phyloP scores from a whole-genome alignment of 2,329 filamentous ascomycete genomes.

The Fonsecaea nubica region DNA sequence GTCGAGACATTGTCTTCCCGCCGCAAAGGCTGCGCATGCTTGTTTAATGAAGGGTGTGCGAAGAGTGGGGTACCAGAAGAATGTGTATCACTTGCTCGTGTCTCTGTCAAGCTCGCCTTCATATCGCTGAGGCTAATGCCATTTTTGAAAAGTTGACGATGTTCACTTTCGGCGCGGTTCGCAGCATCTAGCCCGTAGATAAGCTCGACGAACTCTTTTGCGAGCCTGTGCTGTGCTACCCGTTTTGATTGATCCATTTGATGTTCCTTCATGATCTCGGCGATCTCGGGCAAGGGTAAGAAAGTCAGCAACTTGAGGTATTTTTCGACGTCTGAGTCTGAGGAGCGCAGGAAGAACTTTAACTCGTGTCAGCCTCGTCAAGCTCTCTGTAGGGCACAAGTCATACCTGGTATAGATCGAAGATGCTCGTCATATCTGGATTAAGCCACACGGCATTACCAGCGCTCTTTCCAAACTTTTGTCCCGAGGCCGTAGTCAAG shows the following conservation, averaged over 20 bases:
- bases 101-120: conserved; percentile 22
- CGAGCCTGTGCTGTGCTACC: conserved; percentile 80
- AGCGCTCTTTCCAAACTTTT: conserved; percentile 93
- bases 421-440: conserved; percentile 75
- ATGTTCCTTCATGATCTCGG: conserved; percentile 71
- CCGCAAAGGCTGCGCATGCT: conserved; percentile 49
- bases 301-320: conserved; percentile 93
- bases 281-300: conserved; percentile 73
- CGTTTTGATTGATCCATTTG: conserved; percentile 71
- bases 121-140: conserved; percentile 41
- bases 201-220: conserved; percentile 79
- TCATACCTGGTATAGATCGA: conserved; percentile 78
- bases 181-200: conserved; percentile 75
- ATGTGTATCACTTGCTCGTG: conserved; percentile 15
- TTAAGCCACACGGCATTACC: conserved; percentile 96
- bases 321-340: conserved; percentile 80
- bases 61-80: conserved; percentile 18
- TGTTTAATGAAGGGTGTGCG: conserved; percentile 43
- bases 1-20: conserved; percentile 48
- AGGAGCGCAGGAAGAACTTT: conserved; percentile 81
- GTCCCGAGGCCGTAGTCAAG: conserved; percentile 80
- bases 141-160: conserved; percentile 55
- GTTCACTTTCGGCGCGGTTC: conserved; percentile 64
- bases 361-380: conserved; percentile 2
- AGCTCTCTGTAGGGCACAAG: neutral